These are phyloP conservation scores for Bassia scoparia DNA, from an alignment of 148 eudicot genomes.

Conservation along the genomic window DNA sequence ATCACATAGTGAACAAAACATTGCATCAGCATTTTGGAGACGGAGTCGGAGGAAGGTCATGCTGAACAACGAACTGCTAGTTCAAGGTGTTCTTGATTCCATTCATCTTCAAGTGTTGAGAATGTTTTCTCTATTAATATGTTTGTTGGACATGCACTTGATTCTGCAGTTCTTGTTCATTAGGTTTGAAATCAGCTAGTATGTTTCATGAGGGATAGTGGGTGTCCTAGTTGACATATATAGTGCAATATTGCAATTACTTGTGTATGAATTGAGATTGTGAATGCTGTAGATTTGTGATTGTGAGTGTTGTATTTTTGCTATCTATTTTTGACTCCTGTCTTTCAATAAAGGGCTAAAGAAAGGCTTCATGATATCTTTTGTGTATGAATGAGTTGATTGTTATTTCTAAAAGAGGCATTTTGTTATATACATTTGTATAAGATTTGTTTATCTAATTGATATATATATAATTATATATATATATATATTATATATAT, in stretches of 20 bases:
- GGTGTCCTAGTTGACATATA: constrained; percentile 2
- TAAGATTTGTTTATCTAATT: no score
- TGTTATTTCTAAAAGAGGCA: no score
- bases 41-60: constrained; percentile 86
- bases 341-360: neutral
- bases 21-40: constrained; percentile 81
- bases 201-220: no score
- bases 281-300: neutral
- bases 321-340: neutral
- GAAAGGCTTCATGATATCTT: neutral
- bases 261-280: neutral
- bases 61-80: constrained; percentile 91
- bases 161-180: neutral
- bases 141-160: constrained; percentile 1
- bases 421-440: no score
- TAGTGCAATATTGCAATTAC: neutral
- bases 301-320: no score
- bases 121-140: constrained; percentile 1
- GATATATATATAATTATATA: no score
- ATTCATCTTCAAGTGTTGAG: constrained; percentile 19
- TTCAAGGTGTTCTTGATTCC: constrained; percentile 65
- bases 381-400: neutral
- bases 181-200: neutral
- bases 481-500: no score
- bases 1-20: constrained; percentile 83